Conservation (phyloP, 2,329 filamentous ascomycete genomes). For the Claviceps monticola region DNA sequence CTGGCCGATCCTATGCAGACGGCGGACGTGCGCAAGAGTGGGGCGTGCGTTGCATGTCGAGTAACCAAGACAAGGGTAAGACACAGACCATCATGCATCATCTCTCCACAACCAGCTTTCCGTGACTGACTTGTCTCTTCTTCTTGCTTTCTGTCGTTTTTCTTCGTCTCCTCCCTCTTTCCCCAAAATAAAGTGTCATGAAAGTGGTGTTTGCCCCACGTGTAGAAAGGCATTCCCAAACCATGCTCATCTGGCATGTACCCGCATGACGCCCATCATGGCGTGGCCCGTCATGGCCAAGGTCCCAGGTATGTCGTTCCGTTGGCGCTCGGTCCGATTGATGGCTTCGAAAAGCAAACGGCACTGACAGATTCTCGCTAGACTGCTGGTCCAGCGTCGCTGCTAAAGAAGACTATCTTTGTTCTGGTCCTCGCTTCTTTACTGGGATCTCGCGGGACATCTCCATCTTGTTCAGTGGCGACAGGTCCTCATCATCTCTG, state of each 20-base stretch:
- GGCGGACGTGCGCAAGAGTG: slow-evolving; percentile 32
- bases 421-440: slow-evolving; percentile 22
- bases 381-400: slow-evolving; percentile 25
- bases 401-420: slow-evolving; percentile 20
- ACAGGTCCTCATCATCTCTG: slow-evolving; percentile 24
- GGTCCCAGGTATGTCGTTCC: slow-evolving; percentile 19
- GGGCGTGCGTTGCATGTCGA: slow-evolving; percentile 34
- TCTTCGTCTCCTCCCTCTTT: background rate
- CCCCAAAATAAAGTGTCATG: slow-evolving; percentile 18
- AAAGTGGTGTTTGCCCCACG: slow-evolving; percentile 27
- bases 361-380: slow-evolving; percentile 13
- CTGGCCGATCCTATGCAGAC: slow-evolving; percentile 29
- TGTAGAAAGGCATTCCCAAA: slow-evolving; percentile 27
- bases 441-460: slow-evolving; percentile 23
- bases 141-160: background rate
- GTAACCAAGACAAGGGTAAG: slow-evolving; percentile 34
- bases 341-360: background rate
- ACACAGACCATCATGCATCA: slow-evolving; percentile 8
- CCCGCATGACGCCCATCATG: slow-evolving; percentile 22
- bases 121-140: slow-evolving; percentile 12
- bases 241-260: slow-evolving; percentile 26
- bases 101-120: slow-evolving; percentile 6
- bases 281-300: slow-evolving; percentile 25
- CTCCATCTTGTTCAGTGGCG: slow-evolving; percentile 21
- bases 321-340: slow-evolving; percentile 3